Percentiles rank a stretch among this genome's conserved stretches.
Conservation (phyloP, 2,329 filamentous ascomycete species). For the Sporothrix globosa region DNA sequence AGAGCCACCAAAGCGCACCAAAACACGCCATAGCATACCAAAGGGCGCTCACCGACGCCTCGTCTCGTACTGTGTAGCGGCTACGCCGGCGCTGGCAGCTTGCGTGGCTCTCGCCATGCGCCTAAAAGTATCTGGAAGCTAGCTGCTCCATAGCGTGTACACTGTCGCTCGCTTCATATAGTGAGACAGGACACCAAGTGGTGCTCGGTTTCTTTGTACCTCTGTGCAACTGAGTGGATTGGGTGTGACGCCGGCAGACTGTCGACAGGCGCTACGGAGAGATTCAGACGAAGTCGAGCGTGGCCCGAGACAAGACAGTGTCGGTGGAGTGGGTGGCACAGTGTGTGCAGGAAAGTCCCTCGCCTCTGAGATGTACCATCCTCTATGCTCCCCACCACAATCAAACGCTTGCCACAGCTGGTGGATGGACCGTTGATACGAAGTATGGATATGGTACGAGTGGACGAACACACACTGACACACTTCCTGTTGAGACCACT, state of each 20-base stretch:
- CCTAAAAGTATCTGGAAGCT: background rate
- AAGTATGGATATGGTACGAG: slow-evolving; percentile 1
- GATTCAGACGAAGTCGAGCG: background rate
- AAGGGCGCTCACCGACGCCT: background rate
- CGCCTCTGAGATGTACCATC: background rate
- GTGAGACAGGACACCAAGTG: background rate
- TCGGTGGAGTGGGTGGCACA: background rate
- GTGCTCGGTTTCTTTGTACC: slow-evolving; percentile 9
- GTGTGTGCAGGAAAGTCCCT: slow-evolving; percentile 12
- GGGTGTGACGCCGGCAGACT: background rate
- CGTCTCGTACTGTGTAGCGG: slow-evolving; percentile 18
- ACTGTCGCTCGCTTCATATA: background rate
- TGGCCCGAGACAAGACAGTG: background rate
- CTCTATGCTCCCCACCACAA: slow-evolving; percentile 5
- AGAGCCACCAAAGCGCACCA: background rate
- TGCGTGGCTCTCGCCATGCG: background rate
- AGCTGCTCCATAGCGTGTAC: background rate
- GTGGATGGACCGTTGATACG: slow-evolving; percentile 11
- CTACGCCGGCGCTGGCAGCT: slow-evolving; percentile 13
- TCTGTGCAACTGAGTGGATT: slow-evolving; percentile 2
- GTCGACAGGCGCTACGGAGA: background rate
- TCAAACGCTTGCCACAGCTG: slow-evolving; percentile 15
- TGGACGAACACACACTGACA: background rate
- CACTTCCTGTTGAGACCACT: too few relatives aligned
- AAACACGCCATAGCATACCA: background rate